Conservation (phyloP, 78 protist genomes). For the Dictyostelium brefeldianum region DNA sequence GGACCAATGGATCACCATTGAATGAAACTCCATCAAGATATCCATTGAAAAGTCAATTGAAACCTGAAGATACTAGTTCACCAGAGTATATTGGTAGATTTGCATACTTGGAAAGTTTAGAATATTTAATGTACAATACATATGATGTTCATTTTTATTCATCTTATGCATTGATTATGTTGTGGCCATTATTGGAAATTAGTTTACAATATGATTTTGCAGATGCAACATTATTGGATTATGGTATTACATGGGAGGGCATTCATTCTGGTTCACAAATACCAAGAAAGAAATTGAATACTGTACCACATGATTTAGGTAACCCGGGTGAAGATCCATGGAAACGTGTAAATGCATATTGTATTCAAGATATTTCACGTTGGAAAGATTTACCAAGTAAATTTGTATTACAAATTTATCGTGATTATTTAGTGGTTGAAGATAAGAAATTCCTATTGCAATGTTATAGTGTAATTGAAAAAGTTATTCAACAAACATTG, state of each 20-base stretch:
- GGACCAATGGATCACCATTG: slow-evolving; percentile 77
- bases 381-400: slow-evolving; percentile 92
- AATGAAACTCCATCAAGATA: neutral
- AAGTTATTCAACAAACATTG: slow-evolving; percentile 34
- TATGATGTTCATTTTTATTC: slow-evolving; percentile 95
- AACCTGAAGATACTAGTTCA: slow-evolving; percentile 30
- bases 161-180: slow-evolving; percentile 83
- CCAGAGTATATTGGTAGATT: slow-evolving; percentile 69
- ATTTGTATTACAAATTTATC: slow-evolving; percentile 85
- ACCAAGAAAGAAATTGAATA: slow-evolving; percentile 67
- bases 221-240: slow-evolving; percentile 40
- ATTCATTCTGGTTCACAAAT: slow-evolving; percentile 63
- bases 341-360: slow-evolving; percentile 85
- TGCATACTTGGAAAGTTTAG: slow-evolving; percentile 89
- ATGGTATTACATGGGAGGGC: slow-evolving; percentile 32
- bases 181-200: slow-evolving; percentile 86
- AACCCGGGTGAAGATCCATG: slow-evolving; percentile 90
- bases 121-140: slow-evolving; percentile 93
- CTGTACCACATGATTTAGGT: slow-evolving; percentile 90
- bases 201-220: slow-evolving; percentile 80
- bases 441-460: slow-evolving; percentile 59
- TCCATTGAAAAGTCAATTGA: neutral
- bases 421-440: slow-evolving; percentile 53
- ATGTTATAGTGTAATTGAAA: slow-evolving; percentile 27
- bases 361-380: slow-evolving; percentile 88